These are phyloP conservation scores for Pichia nanzhaoensis DNA, from an alignment of 805 yeast genomes.

Conservation along the genomic window DNA sequence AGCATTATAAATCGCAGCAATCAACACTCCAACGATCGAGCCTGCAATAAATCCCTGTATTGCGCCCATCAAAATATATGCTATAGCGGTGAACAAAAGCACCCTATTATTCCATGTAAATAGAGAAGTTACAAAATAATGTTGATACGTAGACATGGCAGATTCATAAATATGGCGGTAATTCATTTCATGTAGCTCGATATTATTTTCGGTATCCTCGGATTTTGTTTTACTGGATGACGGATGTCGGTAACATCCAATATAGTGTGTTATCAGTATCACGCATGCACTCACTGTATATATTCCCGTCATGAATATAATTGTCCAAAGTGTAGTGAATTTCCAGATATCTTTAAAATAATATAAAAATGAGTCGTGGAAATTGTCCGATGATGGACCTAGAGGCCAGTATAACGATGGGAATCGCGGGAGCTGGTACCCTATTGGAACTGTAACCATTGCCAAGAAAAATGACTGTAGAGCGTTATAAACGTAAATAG, in stretches of 20 bases:
- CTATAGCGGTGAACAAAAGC: slow-evolving; percentile 36
- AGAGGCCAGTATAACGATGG: slow-evolving; percentile 79
- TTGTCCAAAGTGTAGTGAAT: slow-evolving; percentile 77
- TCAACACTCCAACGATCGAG: slow-evolving; percentile 65
- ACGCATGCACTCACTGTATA: slow-evolving; percentile 59
- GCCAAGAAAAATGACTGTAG: no score
- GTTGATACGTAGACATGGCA: slow-evolving; percentile 5
- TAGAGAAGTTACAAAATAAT: slow-evolving; percentile 5
- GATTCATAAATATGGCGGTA: slow-evolving; percentile 1
- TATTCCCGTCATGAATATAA: slow-evolving; percentile 58
- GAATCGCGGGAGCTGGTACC: slow-evolving; percentile 70
- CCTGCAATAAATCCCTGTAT: slow-evolving; percentile 68
- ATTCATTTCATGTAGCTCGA: slow-evolving; percentile 5
- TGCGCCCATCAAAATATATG: slow-evolving; percentile 49
- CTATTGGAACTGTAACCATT: slow-evolving; percentile 53
- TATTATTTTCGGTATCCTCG: neutral
- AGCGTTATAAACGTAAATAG: no score
- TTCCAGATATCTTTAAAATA: slow-evolving; percentile 68
- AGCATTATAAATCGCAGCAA: slow-evolving; percentile 69
- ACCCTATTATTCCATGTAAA: slow-evolving; percentile 13
- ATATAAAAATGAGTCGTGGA: slow-evolving; percentile 54
- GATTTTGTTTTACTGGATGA: neutral
- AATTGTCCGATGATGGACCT: slow-evolving; percentile 26
- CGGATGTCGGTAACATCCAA: slow-evolving; percentile 20
- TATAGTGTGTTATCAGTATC: slow-evolving; percentile 48